Percentiles rank a stretch among this genome's conserved stretches.
Conservation (phyloP, 2,329 filamentous ascomycete genomes). For the Plenodomus tracheiphilus region DNA sequence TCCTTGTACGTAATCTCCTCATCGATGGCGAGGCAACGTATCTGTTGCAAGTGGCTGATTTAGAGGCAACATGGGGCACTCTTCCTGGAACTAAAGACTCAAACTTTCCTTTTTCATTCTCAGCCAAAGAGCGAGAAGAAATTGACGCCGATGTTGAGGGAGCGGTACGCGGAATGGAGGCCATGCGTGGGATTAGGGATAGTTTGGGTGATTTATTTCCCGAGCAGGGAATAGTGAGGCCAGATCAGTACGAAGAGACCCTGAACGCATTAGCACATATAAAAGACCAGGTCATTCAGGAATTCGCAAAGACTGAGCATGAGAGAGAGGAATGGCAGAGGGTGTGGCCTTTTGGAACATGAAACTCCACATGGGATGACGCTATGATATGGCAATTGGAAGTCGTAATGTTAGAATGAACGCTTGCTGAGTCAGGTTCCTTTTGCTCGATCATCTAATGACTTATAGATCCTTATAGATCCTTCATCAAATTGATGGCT, state of each 20-base stretch:
- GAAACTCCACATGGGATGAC: no score
- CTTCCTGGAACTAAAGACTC: constrained; percentile 9
- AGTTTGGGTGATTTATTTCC: constrained; percentile 30
- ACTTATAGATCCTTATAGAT: no score
- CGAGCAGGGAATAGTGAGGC: constrained; percentile 26
- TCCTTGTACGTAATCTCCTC: constrained; percentile 38
- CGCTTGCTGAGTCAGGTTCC: no score
- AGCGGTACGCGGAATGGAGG: constrained; percentile 27
- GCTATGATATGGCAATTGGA: no score
- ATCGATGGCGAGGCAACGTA: constrained; percentile 41
- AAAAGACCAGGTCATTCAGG: constrained; percentile 26
- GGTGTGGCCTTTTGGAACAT: constrained; percentile 20
- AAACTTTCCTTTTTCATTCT: constrained; percentile 10
- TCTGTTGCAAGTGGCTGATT: constrained; percentile 24
- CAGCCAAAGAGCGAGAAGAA: constrained; percentile 19
- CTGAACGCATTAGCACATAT: constrained; percentile 28
- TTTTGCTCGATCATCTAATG: no score
- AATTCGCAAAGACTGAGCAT: constrained; percentile 19
- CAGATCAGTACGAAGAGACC: constrained; percentile 29
- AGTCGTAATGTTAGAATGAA: no score
- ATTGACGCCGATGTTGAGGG: constrained; percentile 32
- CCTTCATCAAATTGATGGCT: no score
- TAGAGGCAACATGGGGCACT: constrained; percentile 18
- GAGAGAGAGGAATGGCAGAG: constrained; percentile 26
- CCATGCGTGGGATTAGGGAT: constrained; percentile 30